Evolutionary conservation across 495 filamentous ascomycete species (phyloP).

Genomic region (Haplographium delicatum): DNA sequence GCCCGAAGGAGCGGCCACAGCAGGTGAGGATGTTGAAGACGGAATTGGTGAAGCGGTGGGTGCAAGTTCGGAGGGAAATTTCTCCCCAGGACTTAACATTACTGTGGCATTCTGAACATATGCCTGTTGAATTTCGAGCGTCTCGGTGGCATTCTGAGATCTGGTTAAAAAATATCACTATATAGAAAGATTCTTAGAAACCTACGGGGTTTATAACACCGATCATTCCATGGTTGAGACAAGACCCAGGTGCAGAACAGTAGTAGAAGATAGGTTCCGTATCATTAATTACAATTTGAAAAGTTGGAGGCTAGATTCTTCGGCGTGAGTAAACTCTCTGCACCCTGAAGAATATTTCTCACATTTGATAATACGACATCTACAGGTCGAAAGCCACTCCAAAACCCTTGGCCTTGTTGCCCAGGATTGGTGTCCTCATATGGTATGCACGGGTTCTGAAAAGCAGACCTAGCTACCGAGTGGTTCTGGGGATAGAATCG

Average conservation of each 20-base stretch:
- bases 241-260: constrained; percentile 44
- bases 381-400: constrained; percentile 33
- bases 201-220: constrained; percentile 43
- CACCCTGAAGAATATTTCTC: constrained; percentile 2
- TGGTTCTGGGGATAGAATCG: constrained; percentile 56
- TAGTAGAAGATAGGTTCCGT: constrained; percentile 58
- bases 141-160: constrained; percentile 21
- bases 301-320: constrained; percentile 37
- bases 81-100: constrained; percentile 13
- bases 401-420: constrained; percentile 45
- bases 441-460: constrained; percentile 50
- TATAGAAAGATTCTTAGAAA: no score
- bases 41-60: neutral
- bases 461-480: constrained; percentile 52
- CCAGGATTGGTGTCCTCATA: constrained; percentile 42
- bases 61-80: constrained; percentile 11
- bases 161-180: neutral
- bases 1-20: neutral
- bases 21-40: neutral
- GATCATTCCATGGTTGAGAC: constrained; percentile 38
- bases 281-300: constrained; percentile 47
- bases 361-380: constrained; percentile 34
- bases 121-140: constrained; percentile 7
- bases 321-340: neutral
- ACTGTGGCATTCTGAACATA: constrained; percentile 10